Conservation (phyloP, 1,284 basidiomycete species). For the Austroboletus olivaceoglutinosus region DNA sequence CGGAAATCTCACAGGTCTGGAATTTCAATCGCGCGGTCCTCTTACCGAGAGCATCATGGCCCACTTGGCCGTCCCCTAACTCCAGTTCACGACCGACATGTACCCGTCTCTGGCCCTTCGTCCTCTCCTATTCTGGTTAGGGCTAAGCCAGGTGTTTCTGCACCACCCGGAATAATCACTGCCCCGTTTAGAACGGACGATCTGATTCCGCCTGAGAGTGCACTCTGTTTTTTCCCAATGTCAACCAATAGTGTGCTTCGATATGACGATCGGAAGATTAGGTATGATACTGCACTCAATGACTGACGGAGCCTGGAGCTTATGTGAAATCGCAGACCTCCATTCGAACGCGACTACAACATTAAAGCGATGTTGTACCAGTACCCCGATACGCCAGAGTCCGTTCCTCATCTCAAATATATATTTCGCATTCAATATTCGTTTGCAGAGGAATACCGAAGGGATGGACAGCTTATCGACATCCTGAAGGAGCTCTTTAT, state of each 20-base stretch:
- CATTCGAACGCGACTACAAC: background rate
- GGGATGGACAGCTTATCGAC: slow-evolving; percentile 27
- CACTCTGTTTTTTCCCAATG: slow-evolving; percentile 15
- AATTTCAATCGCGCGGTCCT: slow-evolving; percentile 20
- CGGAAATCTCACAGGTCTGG: slow-evolving; percentile 16
- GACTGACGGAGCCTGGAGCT: background rate
- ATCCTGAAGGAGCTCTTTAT: slow-evolving; percentile 33
- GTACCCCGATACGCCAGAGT: slow-evolving; percentile 19
- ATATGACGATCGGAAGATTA: slow-evolving; percentile 13
- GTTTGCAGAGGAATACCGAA: slow-evolving; percentile 13
- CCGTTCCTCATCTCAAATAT: slow-evolving; percentile 4
- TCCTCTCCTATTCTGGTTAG: background rate
- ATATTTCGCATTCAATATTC: background rate
- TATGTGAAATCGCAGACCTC: slow-evolving; percentile 10
- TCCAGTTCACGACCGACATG: background rate
- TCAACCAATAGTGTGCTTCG: slow-evolving; percentile 12
- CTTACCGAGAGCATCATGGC: slow-evolving; percentile 25
- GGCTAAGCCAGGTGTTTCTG: background rate
- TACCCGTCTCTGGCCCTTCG: background rate
- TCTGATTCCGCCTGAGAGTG: slow-evolving; percentile 11
- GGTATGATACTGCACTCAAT: slow-evolving; percentile 9
- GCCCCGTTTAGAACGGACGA: slow-evolving; percentile 10
- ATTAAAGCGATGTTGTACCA: slow-evolving; percentile 18
- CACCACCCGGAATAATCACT: background rate
- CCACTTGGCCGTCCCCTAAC: slow-evolving; percentile 11